Percentiles rank a stretch among this genome's conserved stretches.
Evolutionary conservation across 2,329 filamentous ascomycete genomes (phyloP).

Genomic region (Trichoderma arundinaceum): DNA sequence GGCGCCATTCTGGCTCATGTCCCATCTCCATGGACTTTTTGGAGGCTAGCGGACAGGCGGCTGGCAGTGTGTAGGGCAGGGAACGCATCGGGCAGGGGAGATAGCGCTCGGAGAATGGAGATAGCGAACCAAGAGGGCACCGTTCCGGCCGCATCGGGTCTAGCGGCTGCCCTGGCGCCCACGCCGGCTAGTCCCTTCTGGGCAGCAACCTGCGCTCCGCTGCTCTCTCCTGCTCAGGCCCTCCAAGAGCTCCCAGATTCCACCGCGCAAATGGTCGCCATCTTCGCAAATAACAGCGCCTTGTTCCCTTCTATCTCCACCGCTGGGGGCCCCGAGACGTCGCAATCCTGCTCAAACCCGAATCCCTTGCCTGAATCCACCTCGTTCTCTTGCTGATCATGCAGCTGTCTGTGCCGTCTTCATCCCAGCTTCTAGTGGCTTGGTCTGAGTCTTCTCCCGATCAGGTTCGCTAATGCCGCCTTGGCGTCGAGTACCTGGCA

Average conservation of each 20-base stretch:
- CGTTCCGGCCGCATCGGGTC: neutral
- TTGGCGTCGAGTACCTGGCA: slow-evolving; percentile 6
- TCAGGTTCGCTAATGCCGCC: neutral
- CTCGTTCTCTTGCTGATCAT: slow-evolving; percentile 17
- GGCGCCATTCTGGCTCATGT: slow-evolving; percentile 1
- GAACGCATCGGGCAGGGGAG: neutral
- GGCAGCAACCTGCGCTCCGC: neutral
- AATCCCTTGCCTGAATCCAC: slow-evolving; percentile 26
- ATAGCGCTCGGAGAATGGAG: slow-evolving; percentile 23
- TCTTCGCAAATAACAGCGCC: neutral
- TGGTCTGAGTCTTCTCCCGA: neutral
- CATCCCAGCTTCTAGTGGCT: slow-evolving; percentile 16
- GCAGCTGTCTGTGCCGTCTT: slow-evolving; percentile 11
- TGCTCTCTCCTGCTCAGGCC: too few relatives aligned
- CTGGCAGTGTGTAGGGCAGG: neutral
- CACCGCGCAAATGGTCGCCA: too few relatives aligned
- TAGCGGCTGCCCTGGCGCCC: neutral
- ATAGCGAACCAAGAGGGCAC: neutral
- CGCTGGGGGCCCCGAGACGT: neutral
- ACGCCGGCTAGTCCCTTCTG: neutral
- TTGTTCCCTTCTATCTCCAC: slow-evolving; percentile 15
- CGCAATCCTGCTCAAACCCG: slow-evolving; percentile 23
- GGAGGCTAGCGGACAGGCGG: neutral
- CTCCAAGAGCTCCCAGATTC: neutral
- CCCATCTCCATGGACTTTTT: slow-evolving; percentile 23